A percentile compares a stretch with the other conserved stretches of the same genome.
These are phyloP conservation scores for Linanthus parryae DNA, from an alignment of 148 eudicot species.

Conservation along the genomic window DNA sequence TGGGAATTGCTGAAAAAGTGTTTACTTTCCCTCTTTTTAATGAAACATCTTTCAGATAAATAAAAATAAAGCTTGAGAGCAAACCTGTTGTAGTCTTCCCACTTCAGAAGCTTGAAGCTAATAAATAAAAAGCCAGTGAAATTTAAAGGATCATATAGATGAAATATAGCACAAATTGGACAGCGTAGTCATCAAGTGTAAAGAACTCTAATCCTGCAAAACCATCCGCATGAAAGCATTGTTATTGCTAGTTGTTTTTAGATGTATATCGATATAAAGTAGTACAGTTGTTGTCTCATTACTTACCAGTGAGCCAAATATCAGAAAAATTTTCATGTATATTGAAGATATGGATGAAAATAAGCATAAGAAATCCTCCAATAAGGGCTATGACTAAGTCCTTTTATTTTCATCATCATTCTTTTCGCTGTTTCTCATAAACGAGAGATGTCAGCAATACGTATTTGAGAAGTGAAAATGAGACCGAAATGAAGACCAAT, in stretches of 20 bases:
- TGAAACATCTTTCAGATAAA: too few species aligned
- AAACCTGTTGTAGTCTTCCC: conserved; percentile 71
- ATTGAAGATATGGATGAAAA: conserved; percentile 58
- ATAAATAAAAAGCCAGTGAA: conserved; percentile 59
- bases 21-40: conserved; percentile 79
- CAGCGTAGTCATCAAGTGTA: conserved; percentile 62
- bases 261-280: conserved; percentile 4
- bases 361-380: conserved; percentile 83
- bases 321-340: conserved; percentile 77
- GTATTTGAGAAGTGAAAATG: too few species aligned
- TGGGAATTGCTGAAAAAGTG: too few species aligned
- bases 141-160: conserved; percentile 80
- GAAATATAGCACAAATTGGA: conserved; percentile 79
- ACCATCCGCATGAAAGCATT: conserved; percentile 4
- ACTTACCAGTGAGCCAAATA: conserved; percentile 84
- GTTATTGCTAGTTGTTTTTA: background rate
- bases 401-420: conserved; percentile 98
- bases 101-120: conserved; percentile 57
- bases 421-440: conserved; percentile 81
- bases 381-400: conserved; percentile 87
- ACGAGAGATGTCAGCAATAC: conserved; percentile 56
- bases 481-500: too few species aligned
- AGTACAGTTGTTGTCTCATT: conserved; percentile 10
- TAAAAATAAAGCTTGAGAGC: conserved; percentile 12
- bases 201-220: conserved; percentile 67